Conservation (phyloP, 2,329 filamentous ascomycete genomes). For the Orbilia brochopaga region DNA sequence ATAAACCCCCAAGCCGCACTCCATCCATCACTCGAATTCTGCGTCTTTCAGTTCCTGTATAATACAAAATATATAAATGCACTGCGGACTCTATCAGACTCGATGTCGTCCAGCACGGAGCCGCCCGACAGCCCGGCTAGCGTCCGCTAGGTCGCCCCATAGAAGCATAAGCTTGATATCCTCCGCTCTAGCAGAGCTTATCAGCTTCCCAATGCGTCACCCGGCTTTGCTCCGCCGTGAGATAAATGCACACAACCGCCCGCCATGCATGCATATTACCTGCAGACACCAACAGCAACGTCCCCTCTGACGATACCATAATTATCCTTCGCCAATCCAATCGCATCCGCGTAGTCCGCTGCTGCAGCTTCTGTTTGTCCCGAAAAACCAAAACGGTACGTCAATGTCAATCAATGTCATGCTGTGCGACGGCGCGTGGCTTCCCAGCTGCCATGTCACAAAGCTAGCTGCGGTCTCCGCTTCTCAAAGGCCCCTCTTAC, state of each 20-base stretch:
- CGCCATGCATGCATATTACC: neutral
- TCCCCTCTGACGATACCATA: too few species aligned
- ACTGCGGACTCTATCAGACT: too few species aligned
- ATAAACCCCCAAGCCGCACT: too few species aligned
- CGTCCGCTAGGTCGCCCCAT: neutral
- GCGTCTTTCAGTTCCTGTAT: neutral
- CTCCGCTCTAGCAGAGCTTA: slow-evolving; percentile 21
- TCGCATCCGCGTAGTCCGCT: neutral
- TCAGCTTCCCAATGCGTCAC: slow-evolving; percentile 48
- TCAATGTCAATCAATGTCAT: neutral
- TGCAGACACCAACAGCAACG: too few species aligned
- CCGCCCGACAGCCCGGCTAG: slow-evolving; percentile 37
- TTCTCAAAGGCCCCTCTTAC: neutral
- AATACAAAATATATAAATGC: neutral
- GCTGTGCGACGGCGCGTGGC: neutral
- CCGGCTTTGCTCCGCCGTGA: slow-evolving; percentile 10
- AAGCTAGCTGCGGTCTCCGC: neutral
- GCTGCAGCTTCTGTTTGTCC: neutral
- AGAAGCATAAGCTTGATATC: neutral
- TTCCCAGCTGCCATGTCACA: neutral
- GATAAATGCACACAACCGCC: neutral
- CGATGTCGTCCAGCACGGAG: slow-evolving; percentile 18
- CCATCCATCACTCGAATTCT: neutral
- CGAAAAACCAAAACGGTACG: neutral
- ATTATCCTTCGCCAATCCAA: too few species aligned